Evolutionary conservation across 371 early-diverging fungal genomes (phyloP), one percentile per base, ranked within the genome.

Genomic region (Capniomyces stellatus): DNA sequence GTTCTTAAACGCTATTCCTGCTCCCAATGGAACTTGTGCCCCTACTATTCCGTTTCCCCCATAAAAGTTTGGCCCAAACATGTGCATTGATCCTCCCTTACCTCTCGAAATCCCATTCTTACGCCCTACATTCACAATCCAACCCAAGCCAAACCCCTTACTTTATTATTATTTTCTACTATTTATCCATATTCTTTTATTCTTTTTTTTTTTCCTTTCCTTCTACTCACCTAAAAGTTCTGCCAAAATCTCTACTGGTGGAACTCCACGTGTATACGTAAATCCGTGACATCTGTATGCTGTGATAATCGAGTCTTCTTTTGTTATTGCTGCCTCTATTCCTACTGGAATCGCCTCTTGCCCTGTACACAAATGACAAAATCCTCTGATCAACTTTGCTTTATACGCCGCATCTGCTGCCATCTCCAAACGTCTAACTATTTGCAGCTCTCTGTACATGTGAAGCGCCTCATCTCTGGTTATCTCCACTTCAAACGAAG

Each of bases 11-110:
- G 97, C 96, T 56, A 94, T 77, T 63, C 99, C 99, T 12, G 94
- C 88, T 54, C 98, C 98, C 56, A 99, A 75, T 42, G 98, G 94
- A 41, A 75, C 77, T 74, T 99, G 99, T 40, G 99, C 98, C 57
- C 99, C 99, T 54, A 99, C 99, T 64, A 99, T 98, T 61, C 99
- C 99, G 80, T 99, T 97, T 57, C 99, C 99, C 61, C 99, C 99
- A 71, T 85, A 97, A 75, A 99, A 98, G 67, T 85, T 80, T 51
- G 77, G 75, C 50, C 89, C 85, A 73, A 94, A 99, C 85, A 99
- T 90, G 81, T 99, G 99, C 99, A 99, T 99, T 54, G 98, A 98
- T 29, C 99, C 99, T 59, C 99, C 99, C 81, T 97, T 99, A 53
- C 99, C 99, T 66, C 81, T 75, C 30, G 95, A 89, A 61, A 86